Evolutionary conservation across 352 stramenopile species (phyloP).

Genomic region (Pythium diclinum): DNA sequence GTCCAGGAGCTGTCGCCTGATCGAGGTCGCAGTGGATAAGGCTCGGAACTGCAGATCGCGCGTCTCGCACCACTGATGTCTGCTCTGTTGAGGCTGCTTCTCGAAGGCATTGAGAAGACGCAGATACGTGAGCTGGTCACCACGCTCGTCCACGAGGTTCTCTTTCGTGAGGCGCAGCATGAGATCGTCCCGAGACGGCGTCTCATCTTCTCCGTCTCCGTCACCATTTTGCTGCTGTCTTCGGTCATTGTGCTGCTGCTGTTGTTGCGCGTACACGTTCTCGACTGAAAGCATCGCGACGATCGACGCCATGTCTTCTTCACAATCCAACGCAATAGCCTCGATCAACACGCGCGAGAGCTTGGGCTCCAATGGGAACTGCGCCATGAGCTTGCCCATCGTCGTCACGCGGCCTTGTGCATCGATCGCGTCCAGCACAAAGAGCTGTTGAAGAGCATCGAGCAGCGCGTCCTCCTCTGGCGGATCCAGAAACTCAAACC

Average conservation of each 20-base stretch:
- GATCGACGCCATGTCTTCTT: conserved; percentile 58
- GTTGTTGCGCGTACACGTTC: conserved; percentile 57
- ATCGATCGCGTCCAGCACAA: conserved; percentile 62
- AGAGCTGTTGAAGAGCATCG: conserved; percentile 76
- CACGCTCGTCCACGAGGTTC: conserved; percentile 44
- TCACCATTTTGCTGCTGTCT: conserved; percentile 24
- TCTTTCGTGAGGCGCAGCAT: conserved; percentile 45
- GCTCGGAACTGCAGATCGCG: conserved; percentile 48
- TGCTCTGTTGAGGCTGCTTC: conserved; percentile 18
- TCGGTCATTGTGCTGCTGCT: conserved; percentile 4
- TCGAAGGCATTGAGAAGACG: conserved; percentile 45
- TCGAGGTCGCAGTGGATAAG: conserved; percentile 47
- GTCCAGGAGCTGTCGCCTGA: conserved; percentile 59
- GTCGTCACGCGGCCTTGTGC: conserved; percentile 44
- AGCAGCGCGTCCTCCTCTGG: conserved; percentile 66
- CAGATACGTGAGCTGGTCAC: conserved; percentile 60
- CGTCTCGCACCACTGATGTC: conserved; percentile 53
- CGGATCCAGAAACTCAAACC: conserved; percentile 67
- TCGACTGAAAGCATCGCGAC: conserved; percentile 87
- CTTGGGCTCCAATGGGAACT: conserved; percentile 82
- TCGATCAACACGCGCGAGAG: conserved; percentile 64
- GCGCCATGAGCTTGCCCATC: conserved; percentile 75
- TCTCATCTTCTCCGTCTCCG: conserved; percentile 15
- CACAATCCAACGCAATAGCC: conserved; percentile 53
- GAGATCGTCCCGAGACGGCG: conserved; percentile 33